Conservation (phyloP, 192 early-diverging fungal species). For the Linderina pennispora region DNA sequence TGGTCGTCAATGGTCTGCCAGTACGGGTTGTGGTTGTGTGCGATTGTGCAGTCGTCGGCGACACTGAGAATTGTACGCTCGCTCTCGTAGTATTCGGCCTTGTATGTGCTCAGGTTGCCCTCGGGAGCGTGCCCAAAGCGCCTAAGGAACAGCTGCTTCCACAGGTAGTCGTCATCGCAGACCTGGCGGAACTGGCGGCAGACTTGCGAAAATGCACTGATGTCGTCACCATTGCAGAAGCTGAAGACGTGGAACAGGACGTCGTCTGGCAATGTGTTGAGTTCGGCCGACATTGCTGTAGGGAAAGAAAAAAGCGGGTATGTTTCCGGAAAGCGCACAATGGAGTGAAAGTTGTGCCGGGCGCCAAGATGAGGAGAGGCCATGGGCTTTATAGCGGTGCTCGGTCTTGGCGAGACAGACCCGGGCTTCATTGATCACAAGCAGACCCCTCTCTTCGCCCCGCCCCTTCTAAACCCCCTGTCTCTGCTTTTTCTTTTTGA, state of each 20-base stretch:
- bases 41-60: constrained; percentile 25
- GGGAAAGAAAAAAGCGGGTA: constrained; percentile 4
- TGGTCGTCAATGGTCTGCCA: constrained; percentile 19
- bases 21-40: constrained; percentile 22
- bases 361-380: neutral
- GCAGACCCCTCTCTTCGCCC: too few relatives aligned
- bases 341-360: too few relatives aligned
- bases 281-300: too few relatives aligned
- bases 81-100: constrained; percentile 14
- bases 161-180: constrained; percentile 19
- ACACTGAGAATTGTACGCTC: constrained; percentile 15
- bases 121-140: constrained; percentile 8
- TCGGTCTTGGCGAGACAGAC: neutral
- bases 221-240: constrained; percentile 34
- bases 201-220: constrained; percentile 16
- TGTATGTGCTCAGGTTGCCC: constrained; percentile 3
- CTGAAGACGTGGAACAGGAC: constrained; percentile 20
- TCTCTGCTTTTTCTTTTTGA: neutral
- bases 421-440: too few relatives aligned
- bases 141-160: constrained; percentile 19
- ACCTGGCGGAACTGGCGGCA: constrained; percentile 7
- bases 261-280: constrained; percentile 18
- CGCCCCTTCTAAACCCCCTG: neutral
- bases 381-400: neutral
- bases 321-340: too few relatives aligned